Evolutionary conservation across 1,139 yeast genomes (phyloP).

Genomic region (Geotrichum cucujoidarum): DNA sequence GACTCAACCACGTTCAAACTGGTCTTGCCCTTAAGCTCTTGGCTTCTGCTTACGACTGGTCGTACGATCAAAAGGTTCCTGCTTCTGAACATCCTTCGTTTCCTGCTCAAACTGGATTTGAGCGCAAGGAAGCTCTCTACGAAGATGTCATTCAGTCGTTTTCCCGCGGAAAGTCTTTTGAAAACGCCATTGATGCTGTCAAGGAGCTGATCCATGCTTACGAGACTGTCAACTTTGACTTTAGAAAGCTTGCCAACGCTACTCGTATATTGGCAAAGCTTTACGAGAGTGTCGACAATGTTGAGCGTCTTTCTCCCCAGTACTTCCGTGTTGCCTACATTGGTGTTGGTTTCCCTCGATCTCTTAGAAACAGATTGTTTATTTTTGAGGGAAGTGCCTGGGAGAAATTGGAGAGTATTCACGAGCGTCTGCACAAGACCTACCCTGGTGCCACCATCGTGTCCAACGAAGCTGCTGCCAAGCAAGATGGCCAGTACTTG

Average conservation of each 20-base stretch:
- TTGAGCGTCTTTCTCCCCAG: constrained; percentile 67
- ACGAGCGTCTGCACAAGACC: constrained; percentile 64
- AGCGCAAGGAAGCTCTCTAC: constrained; percentile 69
- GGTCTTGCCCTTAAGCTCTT: constrained; percentile 74
- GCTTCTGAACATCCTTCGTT: constrained; percentile 61
- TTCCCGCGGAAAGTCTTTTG: constrained; percentile 66
- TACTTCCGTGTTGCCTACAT: constrained; percentile 75
- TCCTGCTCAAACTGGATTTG: constrained; percentile 76
- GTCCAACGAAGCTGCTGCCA: constrained; percentile 61
- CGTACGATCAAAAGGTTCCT: constrained; percentile 53
- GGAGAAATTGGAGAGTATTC: constrained; percentile 81
- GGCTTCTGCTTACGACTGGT: constrained; percentile 77
- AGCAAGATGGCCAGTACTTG: constrained; percentile 66
- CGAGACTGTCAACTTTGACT: constrained; percentile 67
- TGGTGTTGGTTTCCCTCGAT: constrained; percentile 80
- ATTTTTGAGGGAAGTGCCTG: constrained; percentile 84
- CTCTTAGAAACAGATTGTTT: constrained; percentile 69
- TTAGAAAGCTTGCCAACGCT: constrained; percentile 69
- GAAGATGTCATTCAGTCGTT: constrained; percentile 70
- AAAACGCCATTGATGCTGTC: constrained; percentile 71
- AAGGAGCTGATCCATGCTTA: constrained; percentile 75
- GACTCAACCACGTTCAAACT: constrained; percentile 70
- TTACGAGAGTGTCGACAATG: constrained; percentile 61
- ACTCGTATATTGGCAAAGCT: constrained; percentile 65
- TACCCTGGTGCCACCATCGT: constrained; percentile 82